Percentiles rank a stretch among this genome's conserved stretches.
Conservation (phyloP, 257 asterid species). For the Linaria vulgaris region DNA sequence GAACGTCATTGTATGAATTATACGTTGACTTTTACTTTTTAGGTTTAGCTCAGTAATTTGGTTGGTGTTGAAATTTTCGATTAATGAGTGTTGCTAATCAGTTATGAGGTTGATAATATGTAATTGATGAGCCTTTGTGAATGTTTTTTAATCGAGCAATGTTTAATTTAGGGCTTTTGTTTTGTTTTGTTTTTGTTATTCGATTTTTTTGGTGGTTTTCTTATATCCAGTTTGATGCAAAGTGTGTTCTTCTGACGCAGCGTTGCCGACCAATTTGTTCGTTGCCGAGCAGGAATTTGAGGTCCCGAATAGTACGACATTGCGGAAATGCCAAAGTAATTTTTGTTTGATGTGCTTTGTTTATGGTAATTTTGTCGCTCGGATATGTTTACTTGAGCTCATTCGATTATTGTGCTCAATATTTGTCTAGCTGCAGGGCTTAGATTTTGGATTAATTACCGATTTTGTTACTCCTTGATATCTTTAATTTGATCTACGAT, state of each 20-base stretch:
- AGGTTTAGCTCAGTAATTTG: neutral
- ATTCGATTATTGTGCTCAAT: neutral
- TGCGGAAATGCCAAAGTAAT: slow-evolving; percentile 32
- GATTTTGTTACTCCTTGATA: neutral
- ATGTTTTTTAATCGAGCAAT: neutral
- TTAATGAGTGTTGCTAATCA: neutral
- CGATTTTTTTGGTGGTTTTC: neutral
- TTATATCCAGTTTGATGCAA: slow-evolving; percentile 8
- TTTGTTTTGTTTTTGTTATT: neutral
- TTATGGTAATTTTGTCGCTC: neutral
- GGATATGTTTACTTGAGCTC: slow-evolving; percentile 5
- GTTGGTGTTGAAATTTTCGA: neutral
- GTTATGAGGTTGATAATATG: neutral
- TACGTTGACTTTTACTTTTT: slow-evolving; percentile 1
- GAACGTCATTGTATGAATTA: neutral
- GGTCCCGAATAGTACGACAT: slow-evolving; percentile 12
- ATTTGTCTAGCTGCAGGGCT: neutral
- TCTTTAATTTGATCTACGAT: neutral
- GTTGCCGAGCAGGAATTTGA: neutral
- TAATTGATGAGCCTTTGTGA: neutral
- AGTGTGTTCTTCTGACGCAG: no score
- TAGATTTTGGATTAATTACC: neutral
- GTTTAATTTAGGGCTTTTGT: slow-evolving; percentile 1
- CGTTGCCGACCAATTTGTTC: neutral
- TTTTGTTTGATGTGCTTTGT: slow-evolving; percentile 18